Evolutionary conservation across 495 filamentous ascomycete genomes (phyloP).

Genomic region (Annulohypoxylon maeteangense): DNA sequence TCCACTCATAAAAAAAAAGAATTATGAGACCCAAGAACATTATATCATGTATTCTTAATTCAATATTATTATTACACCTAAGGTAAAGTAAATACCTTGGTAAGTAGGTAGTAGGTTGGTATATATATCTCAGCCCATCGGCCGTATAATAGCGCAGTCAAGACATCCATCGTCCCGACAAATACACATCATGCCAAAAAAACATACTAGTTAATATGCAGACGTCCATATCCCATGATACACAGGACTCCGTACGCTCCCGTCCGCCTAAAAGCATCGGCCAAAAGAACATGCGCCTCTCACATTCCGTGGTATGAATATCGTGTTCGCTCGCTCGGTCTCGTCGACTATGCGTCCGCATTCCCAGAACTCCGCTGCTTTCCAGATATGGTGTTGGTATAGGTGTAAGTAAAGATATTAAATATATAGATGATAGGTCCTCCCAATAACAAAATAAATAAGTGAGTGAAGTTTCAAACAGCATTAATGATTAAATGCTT

Average conservation of each 20-base stretch:
- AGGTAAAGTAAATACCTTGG: neutral
- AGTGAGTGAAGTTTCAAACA: conserved; percentile 7
- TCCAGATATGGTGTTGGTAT: conserved; percentile 10
- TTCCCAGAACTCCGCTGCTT: conserved; percentile 32
- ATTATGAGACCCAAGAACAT: neutral
- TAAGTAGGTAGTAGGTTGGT: neutral
- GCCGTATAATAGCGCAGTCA: neutral
- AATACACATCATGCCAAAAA: neutral
- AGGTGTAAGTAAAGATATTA: conserved; percentile 4
- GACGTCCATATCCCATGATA: neutral
- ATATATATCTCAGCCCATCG: neutral
- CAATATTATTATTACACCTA: neutral
- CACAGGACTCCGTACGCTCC: neutral
- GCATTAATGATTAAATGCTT: conserved; percentile 25
- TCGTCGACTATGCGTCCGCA: conserved; percentile 6
- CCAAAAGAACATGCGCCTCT: conserved; percentile 8
- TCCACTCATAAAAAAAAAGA: neutral
- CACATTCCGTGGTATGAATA: conserved; percentile 3
- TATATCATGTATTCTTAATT: neutral
- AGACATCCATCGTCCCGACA: neutral
- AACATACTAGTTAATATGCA: conserved; percentile 1
- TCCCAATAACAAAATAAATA: conserved; percentile 10
- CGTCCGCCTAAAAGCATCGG: neutral
- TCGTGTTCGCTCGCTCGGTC: conserved; percentile 25
- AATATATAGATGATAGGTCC: conserved; percentile 10